Evolutionary conservation across 495 filamentous ascomycete species (phyloP), one percentile per base, ranked within the genome.

Genomic region (Neurospora africana): DNA sequence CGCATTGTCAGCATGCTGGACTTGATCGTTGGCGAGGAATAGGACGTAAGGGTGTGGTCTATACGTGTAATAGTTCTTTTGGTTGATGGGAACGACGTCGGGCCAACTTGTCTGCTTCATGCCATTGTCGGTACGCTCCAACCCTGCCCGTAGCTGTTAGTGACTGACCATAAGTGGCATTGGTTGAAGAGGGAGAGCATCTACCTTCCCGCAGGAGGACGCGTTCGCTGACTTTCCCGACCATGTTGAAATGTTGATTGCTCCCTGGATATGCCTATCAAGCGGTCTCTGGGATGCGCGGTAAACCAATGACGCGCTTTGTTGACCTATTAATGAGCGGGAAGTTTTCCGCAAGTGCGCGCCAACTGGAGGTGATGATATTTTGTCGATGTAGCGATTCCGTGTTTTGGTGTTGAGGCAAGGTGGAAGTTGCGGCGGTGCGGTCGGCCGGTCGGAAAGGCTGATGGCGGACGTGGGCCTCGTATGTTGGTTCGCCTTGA

Each of bases 1-100:
- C 17, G n/a, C 65, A 33, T 69, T 17, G 77, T 81, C 69, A 82
- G 78, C 43, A 33, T 30, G 53, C 27, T 27, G 53, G 27, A 19
- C 53, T 33, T 19, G 27, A 19, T 30, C 8, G 39, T 33, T 65
- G 35, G 21, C 5, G 23, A 39, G 40, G 19, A 27, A 41, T n/a
- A 36, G 27, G 53, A 33, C 53, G 36, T 40, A 27, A 23, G 13
- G 21, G 47, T 27, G 70, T 69, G 27, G 86, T 40, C n/a, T 93
- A 71, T 86, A 97, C 93, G 95, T 99, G 77, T 99, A 99, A 82
- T 99, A 99, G 81, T 99, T 99, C 82, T 99, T 99, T 78, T 99
- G 95, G 78, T 99, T 99, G 80, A 99, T 99, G 77, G 94, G 91
- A 19, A 86, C 85, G 53, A 97, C 88, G 75, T 94, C 90, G 23